phyloP scores from a whole-genome alignment of 1,139 yeast species.

The Suhomyces chickasaworum region DNA sequence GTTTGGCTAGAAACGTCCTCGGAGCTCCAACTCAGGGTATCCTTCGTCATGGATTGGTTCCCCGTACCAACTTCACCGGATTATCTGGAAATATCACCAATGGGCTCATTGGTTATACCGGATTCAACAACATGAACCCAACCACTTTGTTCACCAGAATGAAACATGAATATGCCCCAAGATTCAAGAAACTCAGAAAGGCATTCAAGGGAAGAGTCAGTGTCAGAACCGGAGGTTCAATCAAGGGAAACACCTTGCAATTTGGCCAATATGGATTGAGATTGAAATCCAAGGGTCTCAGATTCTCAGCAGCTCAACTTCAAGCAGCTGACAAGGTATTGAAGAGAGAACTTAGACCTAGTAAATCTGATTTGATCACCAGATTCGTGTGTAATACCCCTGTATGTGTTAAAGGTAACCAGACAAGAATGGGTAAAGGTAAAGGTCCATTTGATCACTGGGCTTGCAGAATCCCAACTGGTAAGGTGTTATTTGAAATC shows the following conservation, averaged over 20 bases:
- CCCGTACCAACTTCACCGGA: slow-evolving; percentile 1
- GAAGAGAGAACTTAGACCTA: slow-evolving; percentile 76
- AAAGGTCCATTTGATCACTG: slow-evolving; percentile 97
- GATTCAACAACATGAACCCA: background rate
- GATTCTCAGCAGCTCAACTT: slow-evolving; percentile 87
- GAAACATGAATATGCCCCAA: slow-evolving; percentile 87
- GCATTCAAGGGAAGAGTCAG: slow-evolving; percentile 94
- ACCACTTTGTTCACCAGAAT: slow-evolving; percentile 39
- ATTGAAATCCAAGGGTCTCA: slow-evolving; percentile 79
- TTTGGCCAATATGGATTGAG: slow-evolving; percentile 89
- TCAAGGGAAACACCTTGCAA: slow-evolving; percentile 78
- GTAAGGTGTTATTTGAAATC: slow-evolving; percentile 87
- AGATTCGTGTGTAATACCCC: slow-evolving; percentile 85
- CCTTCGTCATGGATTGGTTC: slow-evolving; percentile 8
- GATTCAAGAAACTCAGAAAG: slow-evolving; percentile 71
- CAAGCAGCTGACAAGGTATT: slow-evolving; percentile 89
- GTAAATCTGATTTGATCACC: slow-evolving; percentile 70
- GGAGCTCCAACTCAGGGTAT: slow-evolving; percentile 9
- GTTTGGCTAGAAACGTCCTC: slow-evolving; percentile 13
- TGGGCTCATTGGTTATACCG: background rate
- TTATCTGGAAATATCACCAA: background rate
- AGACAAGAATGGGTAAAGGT: slow-evolving; percentile 99
- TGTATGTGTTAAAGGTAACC: slow-evolving; percentile 95
- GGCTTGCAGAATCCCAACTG: slow-evolving; percentile 96
- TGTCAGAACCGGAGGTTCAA: slow-evolving; percentile 93